A percentile compares a stretch with the other conserved stretches of the same genome.
Evolutionary conservation across 306 rosid genomes (phyloP).

Genomic region (Vachellia collinsii): DNA sequence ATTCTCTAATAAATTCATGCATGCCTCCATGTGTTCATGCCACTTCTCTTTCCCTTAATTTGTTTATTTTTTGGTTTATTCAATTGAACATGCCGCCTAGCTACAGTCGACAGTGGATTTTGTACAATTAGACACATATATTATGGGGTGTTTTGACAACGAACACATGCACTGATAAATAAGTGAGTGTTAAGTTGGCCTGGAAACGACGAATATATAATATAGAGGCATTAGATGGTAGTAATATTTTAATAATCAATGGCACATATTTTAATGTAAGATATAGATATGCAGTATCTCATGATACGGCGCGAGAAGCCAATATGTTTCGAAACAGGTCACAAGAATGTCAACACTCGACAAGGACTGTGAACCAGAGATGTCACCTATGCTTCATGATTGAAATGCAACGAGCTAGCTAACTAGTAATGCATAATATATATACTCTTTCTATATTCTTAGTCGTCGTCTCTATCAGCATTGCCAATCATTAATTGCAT

Average conservation of each 20-base stretch:
- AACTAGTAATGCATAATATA: not conserved
- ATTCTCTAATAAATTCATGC: constrained; percentile 2
- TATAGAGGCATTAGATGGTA: too few species aligned
- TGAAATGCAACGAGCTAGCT: constrained; percentile 27
- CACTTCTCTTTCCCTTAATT: not conserved
- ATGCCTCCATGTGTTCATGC: constrained; percentile 32
- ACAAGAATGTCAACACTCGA: not conserved
- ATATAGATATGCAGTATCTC: not conserved
- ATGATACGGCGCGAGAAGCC: not conserved
- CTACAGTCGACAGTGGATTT: constrained; percentile 28
- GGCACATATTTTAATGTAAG: not conserved
- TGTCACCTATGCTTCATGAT: constrained; percentile 28
- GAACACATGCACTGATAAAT: constrained; percentile 26
- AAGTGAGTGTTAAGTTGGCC: not conserved
- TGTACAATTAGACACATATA: not conserved
- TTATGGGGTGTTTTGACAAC: constrained; percentile 19
- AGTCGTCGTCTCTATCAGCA: not conserved
- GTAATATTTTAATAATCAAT: not conserved
- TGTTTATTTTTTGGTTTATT: not conserved
- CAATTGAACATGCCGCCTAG: not conserved
- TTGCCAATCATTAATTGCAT: constrained; percentile 18
- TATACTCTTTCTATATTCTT: not conserved
- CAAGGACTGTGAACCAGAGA: not conserved
- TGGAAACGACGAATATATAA: not conserved
- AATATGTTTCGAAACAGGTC: not conserved